Base-by-base conservation (phyloP, 2,329 filamentous ascomycete genomes). In the Bipolaris oryzae region DNA sequence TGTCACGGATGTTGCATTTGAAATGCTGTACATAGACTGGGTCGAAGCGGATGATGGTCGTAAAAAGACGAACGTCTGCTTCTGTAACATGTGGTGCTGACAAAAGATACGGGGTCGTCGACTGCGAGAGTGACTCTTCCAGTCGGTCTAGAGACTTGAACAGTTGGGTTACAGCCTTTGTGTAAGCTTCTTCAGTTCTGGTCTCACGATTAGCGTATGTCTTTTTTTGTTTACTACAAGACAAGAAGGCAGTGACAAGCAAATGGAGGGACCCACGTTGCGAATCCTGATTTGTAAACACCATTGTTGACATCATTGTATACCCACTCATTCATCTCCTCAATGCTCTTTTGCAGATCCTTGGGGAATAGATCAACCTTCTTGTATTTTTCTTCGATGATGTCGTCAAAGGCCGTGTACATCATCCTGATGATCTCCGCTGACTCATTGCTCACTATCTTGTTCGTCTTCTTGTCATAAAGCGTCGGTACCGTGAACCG, bases 341-440 rank as follows among this genome's bases (percentile, higher is more conserved):
- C 81, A 51, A 83, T 83, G 4, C 78, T 66, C 31, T 76, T 71
- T 50, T 75, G 67, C 49, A 83, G 63, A 6, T 78, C 71, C 56
- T 77, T 67, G 0, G 81, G 81, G 33, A 81, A 74, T 5, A 82
- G 70, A 47, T 81, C 79, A 1, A 82, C 49, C 1, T 73, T 69
- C 58, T 74, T 77, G 66, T 78, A 78, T 63, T 80, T 72, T 6
- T 77, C 76, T 1, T 76, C 76, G n/a, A 83, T 64, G 21, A 82
- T 45, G 37, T 78, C 71, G 55, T 98, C 88, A 73, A 98, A 98
- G 75, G 87, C 90, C 39, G 83, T 84, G 73, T 90, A 90, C 60
- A 97, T 81, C 90, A 96, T 96, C 72, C 93, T 88, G 74, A 96
- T 87, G 74, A 97, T 96, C 79, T 97, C 93, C 64, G 88, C 88